Evolutionary conservation across 768 basidiomycete species (phyloP), one percentile per base, ranked within the genome.

Genomic region (Russula compacta): DNA sequence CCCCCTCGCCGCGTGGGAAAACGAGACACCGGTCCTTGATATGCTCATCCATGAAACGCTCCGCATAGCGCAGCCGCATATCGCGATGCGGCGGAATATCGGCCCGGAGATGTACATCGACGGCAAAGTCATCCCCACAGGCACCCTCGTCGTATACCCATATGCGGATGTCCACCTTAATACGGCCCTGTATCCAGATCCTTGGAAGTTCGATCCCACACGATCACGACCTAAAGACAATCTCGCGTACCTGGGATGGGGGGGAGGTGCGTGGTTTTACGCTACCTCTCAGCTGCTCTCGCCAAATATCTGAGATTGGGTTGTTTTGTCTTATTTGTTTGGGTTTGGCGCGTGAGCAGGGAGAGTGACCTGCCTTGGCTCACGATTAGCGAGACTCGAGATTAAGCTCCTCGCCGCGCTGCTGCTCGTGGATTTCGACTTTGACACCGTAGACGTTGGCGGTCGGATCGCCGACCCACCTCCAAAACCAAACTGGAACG

Each of bases 141-240:
- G 87, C 59, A 81, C 86, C 56, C 89, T 86, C 68, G 81, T 88
- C 51, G 78, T 89, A 47, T 90, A 89, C 73, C 88, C 87, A 47
- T 89, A 89, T 72, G 86, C 84, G 70, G 85, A 86, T 68, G 83
- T 89, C 46, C 88, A 91, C 73, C 81, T 90, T 40, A 79, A 89
- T 71, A 78, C 84, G 43, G 77, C 79, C 62, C 71, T 90, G 21
- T 91, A 90, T 71, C 81, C 83, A 50, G 81, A 89, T 70, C 88
- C 88, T 42, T 87, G 86, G 86, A 82, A 75, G 66, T 91, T 87
- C 67, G 85, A 89, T 74, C 89, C 88, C 48, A 70, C 63, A 52
- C 74, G 79, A 61, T 52, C 60, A 70, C 74, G 68, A 71, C 72
- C 75, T 66, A 73, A 79, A 72, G 72, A 72, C 76, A 60, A 80